Evolutionary conservation across 2,329 filamentous ascomycete genomes (phyloP), one percentile per base, ranked within the genome.

Genomic region (Penicillium sp.): DNA sequence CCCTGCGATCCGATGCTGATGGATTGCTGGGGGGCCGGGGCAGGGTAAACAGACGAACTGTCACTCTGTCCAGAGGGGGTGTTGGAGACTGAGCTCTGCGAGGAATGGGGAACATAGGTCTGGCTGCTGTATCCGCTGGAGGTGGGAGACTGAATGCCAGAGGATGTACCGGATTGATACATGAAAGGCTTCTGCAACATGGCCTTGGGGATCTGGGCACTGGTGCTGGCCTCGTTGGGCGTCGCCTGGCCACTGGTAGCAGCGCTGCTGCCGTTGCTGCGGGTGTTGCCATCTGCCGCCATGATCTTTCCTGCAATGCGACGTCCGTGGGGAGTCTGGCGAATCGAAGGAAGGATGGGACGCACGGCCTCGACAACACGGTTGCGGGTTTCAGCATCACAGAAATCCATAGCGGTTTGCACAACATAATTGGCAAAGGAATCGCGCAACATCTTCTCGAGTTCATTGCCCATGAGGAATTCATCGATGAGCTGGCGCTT

Each of bases 361-460:
- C 92, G 90, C 65, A 97, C 92, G 34, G 83, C 81, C 57, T 97
- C 92, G 43, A 96, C 87, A 41, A 99, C 81, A 44, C 85, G 84
- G 54, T 81, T 78, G 75, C 93, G 92, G 70, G 86, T 87, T 29
- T 85, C 81, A 6, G 83, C 81, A 50, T 92, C 90, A 11, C 89
- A 85, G 67, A 90, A 92, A 66, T 96, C 92, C 62, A 96, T 83
- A 27, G 94, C 92, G 38, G 94, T 99, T 80, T 99, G 94, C 38
- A 99, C 90, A 60, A 99, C 94, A 67, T 99, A 99, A 77, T 99
- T 99, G 72, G 91, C 94, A 69, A 90, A 99, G 0, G 88, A 91
- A 74, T 99, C 94, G 40, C 91, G 89, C 55, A 99, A 83, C 62
- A 97, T 86, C 61, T 88, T 88, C 67, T 97, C 92, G 58, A 97